A percentile compares a stretch with the other conserved stretches of the same genome.
These are phyloP conservation scores for Trifolium subterraneum DNA, from an alignment of 306 rosid species.

Conservation along the genomic window DNA sequence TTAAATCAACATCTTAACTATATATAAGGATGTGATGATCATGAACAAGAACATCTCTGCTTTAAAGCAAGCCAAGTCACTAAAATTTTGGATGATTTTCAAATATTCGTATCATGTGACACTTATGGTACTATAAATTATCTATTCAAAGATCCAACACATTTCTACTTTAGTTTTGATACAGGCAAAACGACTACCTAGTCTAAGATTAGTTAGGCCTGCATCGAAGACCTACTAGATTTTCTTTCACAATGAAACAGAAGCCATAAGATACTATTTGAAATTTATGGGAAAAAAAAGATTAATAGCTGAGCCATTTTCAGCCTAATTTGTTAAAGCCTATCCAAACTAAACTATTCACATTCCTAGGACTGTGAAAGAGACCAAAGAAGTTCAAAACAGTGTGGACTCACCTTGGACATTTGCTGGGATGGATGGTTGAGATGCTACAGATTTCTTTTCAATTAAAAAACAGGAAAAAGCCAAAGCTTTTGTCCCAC, in stretches of 20 bases:
- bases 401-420: conserved; percentile 23
- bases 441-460: conserved; percentile 16
- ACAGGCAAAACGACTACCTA: conserved; percentile 26
- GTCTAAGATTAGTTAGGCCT: conserved; percentile 37
- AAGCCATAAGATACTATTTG: conserved; percentile 31
- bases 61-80: neutral
- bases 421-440: neutral
- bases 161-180: conserved; percentile 35
- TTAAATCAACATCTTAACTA: neutral
- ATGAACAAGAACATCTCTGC: neutral
- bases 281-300: conserved; percentile 10
- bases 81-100: neutral
- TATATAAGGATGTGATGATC: neutral
- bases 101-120: neutral
- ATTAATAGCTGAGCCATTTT: neutral
- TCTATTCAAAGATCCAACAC: conserved; percentile 25
- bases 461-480: conserved; percentile 40
- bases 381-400: conserved; percentile 33
- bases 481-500: conserved; percentile 32
- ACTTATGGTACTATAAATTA: conserved; percentile 32
- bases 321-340: conserved; percentile 26
- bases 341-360: conserved; percentile 34
- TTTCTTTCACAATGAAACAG: conserved; percentile 30
- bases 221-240: conserved; percentile 41
- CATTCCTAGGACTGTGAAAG: conserved; percentile 41